These are phyloP conservation scores for Oxalis stricta DNA, from an alignment of 441 rosid species.

Conservation along the genomic window DNA sequence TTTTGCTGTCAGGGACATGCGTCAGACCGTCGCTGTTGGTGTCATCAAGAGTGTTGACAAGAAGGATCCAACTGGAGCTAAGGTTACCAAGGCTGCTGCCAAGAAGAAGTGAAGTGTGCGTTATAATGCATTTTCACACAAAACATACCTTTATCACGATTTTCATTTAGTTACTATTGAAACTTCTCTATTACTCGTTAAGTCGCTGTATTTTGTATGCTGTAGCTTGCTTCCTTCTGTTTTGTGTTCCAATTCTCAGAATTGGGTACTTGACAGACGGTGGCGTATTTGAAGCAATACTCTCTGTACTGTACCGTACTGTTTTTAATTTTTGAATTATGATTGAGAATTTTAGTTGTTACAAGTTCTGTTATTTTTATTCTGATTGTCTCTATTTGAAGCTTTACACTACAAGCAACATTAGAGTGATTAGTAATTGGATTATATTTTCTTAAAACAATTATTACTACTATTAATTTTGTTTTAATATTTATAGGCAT, in stretches of 20 bases:
- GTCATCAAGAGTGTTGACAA: conserved; percentile 20
- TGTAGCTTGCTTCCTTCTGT: conserved; percentile 6
- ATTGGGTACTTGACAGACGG: conserved; percentile 10
- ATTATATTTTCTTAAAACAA: no score
- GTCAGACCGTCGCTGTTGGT: conserved; percentile 27
- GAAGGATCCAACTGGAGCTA: conserved; percentile 20
- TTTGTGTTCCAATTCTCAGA: conserved; percentile 5
- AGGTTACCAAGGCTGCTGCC: conserved; percentile 20
- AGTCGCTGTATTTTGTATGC: background rate
- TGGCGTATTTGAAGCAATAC: no score
- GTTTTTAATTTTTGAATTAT: no score
- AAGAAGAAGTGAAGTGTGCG: conserved; percentile 14
- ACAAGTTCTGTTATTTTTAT: no score
- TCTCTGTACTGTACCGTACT: no score
- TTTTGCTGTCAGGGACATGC: conserved; percentile 29
- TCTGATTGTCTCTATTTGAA: no score
- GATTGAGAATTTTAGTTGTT: no score
- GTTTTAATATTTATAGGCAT: no score
- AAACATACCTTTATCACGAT: background rate
- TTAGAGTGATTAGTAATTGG: no score
- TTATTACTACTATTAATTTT: no score
- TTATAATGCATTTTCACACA: background rate
- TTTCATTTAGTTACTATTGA: conserved; percentile 3
- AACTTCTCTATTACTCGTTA: background rate
- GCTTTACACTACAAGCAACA: no score